Conservation (phyloP, 2,329 filamentous ascomycete species). For the Diplodia corticola region DNA sequence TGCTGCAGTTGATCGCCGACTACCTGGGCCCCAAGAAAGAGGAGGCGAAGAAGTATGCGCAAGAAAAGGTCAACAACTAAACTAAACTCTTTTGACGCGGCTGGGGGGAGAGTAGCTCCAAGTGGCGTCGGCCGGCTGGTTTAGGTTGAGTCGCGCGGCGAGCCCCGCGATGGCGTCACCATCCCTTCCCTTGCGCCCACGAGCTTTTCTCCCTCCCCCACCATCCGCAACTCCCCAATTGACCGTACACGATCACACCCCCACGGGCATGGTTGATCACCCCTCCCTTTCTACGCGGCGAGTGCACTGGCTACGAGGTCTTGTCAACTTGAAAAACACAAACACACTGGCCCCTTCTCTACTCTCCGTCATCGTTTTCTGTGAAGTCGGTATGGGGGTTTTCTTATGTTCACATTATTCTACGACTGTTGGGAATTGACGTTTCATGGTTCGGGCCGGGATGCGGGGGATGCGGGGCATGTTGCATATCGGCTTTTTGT, state of each 20-base stretch:
- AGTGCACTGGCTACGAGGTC: background rate
- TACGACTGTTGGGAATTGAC: background rate
- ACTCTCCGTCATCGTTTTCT: background rate
- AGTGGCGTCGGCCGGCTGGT: background rate
- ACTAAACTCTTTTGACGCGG: background rate
- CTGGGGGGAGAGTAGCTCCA: background rate
- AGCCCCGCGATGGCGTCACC: constrained; percentile 17
- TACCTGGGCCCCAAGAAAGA: constrained; percentile 40
- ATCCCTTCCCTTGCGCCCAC: constrained; percentile 10
- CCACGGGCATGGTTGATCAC: background rate
- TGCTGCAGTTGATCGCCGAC: constrained; percentile 32
- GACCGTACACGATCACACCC: background rate
- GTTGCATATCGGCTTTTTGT: background rate
- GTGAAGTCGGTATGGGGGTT: background rate
- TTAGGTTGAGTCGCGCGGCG: constrained; percentile 5
- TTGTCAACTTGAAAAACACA: background rate
- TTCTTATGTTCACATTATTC: background rate
- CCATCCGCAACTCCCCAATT: background rate
- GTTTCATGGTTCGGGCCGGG: background rate
- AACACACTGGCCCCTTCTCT: background rate
- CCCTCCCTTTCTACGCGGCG: background rate
- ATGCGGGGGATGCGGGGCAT: background rate
- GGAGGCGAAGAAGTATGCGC: constrained; percentile 35
- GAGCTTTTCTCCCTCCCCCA: background rate
- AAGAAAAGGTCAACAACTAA: constrained; percentile 32